Conservation (phyloP, 352 stramenopile genomes). For the Pythium monospermum region DNA sequence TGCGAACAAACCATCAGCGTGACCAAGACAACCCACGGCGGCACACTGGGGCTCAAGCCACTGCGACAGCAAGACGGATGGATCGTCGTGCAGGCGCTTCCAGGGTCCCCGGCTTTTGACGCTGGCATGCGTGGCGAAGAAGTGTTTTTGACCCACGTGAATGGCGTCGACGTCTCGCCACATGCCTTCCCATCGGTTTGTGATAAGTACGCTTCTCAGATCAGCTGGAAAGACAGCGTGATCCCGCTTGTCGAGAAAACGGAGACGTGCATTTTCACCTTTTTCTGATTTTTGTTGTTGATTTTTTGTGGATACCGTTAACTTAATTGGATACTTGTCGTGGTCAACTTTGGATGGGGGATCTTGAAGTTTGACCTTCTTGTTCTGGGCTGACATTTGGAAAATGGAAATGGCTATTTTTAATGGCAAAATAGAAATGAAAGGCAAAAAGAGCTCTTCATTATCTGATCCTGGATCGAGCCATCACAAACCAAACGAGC, state of each 20-base stretch:
- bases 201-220: slow-evolving; percentile 17
- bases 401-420: no score
- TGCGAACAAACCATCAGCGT: slow-evolving; percentile 76
- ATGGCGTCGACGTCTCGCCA: slow-evolving; percentile 71
- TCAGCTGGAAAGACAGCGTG: slow-evolving; percentile 72
- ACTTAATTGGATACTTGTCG: no score
- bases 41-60: slow-evolving; percentile 58
- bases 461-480: no score
- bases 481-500: neutral
- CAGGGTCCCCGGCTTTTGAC: slow-evolving; percentile 59
- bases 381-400: no score
- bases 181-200: slow-evolving; percentile 61
- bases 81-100: slow-evolving; percentile 69
- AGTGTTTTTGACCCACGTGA: slow-evolving; percentile 78
- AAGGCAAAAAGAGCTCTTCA: no score
- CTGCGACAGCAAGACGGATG: slow-evolving; percentile 72
- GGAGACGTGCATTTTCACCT: slow-evolving; percentile 77
- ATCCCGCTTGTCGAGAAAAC: slow-evolving; percentile 67
- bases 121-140: slow-evolving; percentile 68
- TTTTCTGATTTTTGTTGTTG: slow-evolving; percentile 34
- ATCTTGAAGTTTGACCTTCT: no score
- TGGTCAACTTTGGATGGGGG: no score
- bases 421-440: no score
- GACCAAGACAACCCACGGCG: slow-evolving; percentile 69
- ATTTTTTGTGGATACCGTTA: slow-evolving; percentile 6